Base-by-base conservation (phyloP, 2,329 filamentous ascomycete genomes). In the Mycocentrospora acerina region DNA sequence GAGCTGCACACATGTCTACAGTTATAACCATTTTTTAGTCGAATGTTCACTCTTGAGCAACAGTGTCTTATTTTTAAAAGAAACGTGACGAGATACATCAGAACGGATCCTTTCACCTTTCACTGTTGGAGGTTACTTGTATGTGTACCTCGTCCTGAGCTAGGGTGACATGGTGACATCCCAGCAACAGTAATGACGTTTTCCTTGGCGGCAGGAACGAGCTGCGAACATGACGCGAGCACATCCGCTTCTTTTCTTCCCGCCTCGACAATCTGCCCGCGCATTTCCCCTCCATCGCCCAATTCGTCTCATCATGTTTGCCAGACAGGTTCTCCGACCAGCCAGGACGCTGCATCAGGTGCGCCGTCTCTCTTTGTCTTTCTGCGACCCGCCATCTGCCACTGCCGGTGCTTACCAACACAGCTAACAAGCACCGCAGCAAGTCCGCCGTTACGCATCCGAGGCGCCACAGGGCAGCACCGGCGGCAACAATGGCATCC, bases 391-490 rank as follows among this genome's bases (percentile, higher is more conserved):
- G n/a, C n/a, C n/a, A n/a, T n/a, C n/a, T n/a, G n/a, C n/a, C n/a
- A n/a, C n/a, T n/a, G n/a, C 36, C 29, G 14, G 35, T 38, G 34
- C 37, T 45, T 27, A 16, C 26, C 11, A 29, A 16, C 17, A 42
- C 15, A 42, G 49, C 57, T 64, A 47, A 64, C 45, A 37, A 36
- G 22, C 22, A 38, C 37, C 16, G n/a, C 57, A 86, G 82, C 77
- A 79, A 62, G 74, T 81, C 64, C 81, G 83, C 63, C 76, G 78
- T 60, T 96, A 95, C 70, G 87, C 90, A 40, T 86, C 87, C 50
- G 68, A 75, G 46, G 66, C 70, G 29, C 71, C 74, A 44, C 80
- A 81, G 69, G 9, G 19, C 19, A 9, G 19, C n/a, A 72, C 78
- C 47, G 72, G 77, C 63, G 48, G 50, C 3, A 57, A 43, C 42